Base-by-base conservation (phyloP, 768 basidiomycete species). In the Paxillus rubicundulus region DNA sequence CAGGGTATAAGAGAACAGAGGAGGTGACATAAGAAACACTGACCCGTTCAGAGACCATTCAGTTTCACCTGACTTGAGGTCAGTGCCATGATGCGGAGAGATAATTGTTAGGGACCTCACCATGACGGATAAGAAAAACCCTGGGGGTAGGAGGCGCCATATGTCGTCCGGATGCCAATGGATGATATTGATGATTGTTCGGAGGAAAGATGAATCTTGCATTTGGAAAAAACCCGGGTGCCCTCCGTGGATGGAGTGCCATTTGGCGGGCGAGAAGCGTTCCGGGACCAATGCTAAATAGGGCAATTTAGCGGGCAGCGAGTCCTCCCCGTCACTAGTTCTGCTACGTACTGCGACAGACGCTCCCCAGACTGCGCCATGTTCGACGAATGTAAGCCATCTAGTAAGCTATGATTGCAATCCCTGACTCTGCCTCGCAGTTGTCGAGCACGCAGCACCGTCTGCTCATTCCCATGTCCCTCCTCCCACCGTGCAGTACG, bases 31-130 rank as follows among this genome's bases (percentile, higher is more conserved):
- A 32, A 46, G 24, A 50, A 14, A 36, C 24, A 70, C 81, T 67
- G 51, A 86, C 82, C 92, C 93, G 60, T 88, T 93, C 40, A 87
- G 62, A 16, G 90, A 91, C 93, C 94, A 98, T 67, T 95, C 94
- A 2, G 95, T 98, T 74, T 97, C 89, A 30, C 92, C 89, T 92
- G 49, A 10, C 18, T 17, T 0, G 14, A 34, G 3, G 50, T 67
- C 46, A 54, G 16, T 48, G 53, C 13, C n/a, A 13, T 41, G 18
- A 38, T 12, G 30, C 16, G 42, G 17, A 47, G 37, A 47, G 6
- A 50, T 51, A 5, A 20, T 6, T 24, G 24, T 24, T 24, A 24
- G 28, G 33, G 18, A 34, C 14, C 60, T 62, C 61, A 84, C 88
- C 92, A 66, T 94, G 91, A 54, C 91, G 81, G 60, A 93, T 76